Evolutionary conservation across 179 eudicot species (phyloP).

Genomic region (Actinidia arguta): DNA sequence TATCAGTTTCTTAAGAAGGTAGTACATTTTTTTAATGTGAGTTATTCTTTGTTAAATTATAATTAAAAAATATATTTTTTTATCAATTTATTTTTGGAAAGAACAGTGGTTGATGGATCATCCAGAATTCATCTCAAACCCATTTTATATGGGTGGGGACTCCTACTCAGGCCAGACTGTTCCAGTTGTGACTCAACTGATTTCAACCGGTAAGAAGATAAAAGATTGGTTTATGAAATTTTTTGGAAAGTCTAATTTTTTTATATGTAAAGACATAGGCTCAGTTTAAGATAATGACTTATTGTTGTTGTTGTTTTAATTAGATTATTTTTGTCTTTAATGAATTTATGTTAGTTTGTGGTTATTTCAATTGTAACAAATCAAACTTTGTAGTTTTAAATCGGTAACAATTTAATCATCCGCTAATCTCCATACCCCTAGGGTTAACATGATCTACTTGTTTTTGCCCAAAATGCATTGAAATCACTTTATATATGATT

Average conservation of each 20-base stretch:
- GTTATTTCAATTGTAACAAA: background rate
- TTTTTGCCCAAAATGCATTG: no score
- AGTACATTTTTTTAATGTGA: no score
- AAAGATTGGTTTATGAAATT: background rate
- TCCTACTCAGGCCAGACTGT: conserved; percentile 66
- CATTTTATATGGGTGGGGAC: conserved; percentile 68
- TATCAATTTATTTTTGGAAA: background rate
- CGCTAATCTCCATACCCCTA: no score
- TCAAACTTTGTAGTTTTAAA: no score
- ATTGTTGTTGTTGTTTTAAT: no score
- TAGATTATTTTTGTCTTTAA: no score
- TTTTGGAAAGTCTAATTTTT: background rate
- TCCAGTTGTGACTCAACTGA: conserved; percentile 43
- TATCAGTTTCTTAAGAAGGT: conserved; percentile 70
- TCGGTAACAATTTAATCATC: no score
- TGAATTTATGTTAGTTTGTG: background rate
- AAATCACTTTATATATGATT: no score
- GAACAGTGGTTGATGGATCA: conserved; percentile 50
- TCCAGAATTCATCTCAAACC: conserved; percentile 49
- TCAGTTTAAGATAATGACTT: no score
- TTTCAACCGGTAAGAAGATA: conserved; percentile 48
- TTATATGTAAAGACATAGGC: no score
- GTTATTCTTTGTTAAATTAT: background rate
- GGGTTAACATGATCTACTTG: no score
- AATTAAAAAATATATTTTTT: background rate